Evolutionary conservation across 495 filamentous ascomycete genomes (phyloP).

Genomic region (Xylaria bambusicola): DNA sequence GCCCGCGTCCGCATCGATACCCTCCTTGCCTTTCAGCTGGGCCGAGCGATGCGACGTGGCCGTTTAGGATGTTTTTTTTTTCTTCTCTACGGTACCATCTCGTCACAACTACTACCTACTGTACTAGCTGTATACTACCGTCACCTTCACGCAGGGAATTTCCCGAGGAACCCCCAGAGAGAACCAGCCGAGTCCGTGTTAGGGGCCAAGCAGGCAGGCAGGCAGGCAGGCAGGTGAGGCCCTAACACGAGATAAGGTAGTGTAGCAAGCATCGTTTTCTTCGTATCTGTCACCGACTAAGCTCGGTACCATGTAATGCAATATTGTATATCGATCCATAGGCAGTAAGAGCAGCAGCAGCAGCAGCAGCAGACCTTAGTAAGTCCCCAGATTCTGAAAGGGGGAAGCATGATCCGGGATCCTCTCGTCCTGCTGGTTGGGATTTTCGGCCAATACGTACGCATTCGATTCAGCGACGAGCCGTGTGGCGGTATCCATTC

Average conservation of each 20-base stretch:
- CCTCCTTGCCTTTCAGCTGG: slow-evolving; percentile 3
- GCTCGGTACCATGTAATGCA: too few species aligned
- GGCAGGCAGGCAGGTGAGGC: too few species aligned
- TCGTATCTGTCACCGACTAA: neutral
- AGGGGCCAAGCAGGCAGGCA: too few species aligned
- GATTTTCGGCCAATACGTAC: neutral
- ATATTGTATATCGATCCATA: too few species aligned
- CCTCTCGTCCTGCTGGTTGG: too few species aligned
- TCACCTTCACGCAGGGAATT: neutral
- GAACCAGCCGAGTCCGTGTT: too few species aligned
- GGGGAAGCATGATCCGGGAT: slow-evolving; percentile 12
- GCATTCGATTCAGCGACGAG: neutral
- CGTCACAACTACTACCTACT: too few species aligned
- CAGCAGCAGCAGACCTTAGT: neutral
- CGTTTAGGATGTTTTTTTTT: too few species aligned
- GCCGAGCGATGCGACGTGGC: slow-evolving; percentile 4
- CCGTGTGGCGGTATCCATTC: slow-evolving; percentile 5
- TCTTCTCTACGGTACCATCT: too few species aligned
- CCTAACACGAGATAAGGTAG: too few species aligned
- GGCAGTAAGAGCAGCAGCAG: slow-evolving; percentile 1
- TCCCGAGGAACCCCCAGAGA: neutral
- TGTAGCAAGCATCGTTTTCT: neutral
- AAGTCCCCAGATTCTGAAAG: slow-evolving; percentile 1
- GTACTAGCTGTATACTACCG: too few species aligned
- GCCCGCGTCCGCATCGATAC: too few species aligned